Conservation (phyloP, 2,329 filamentous ascomycete genomes). For the Thelonectria olida region DNA sequence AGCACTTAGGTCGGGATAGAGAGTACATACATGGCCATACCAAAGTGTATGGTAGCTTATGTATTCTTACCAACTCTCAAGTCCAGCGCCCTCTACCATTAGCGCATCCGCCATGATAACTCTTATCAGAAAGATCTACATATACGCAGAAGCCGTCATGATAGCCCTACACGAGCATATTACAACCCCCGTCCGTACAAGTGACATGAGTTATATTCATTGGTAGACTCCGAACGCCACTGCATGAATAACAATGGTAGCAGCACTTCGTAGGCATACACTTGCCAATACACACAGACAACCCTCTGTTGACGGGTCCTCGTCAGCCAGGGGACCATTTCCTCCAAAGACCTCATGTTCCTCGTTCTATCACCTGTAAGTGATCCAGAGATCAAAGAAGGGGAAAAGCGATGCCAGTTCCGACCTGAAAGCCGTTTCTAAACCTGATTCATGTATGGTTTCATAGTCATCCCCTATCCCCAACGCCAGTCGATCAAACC, state of each 20-base stretch:
- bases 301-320: neutral
- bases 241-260: neutral
- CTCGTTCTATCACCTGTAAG: neutral
- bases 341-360: neutral
- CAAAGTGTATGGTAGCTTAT: neutral
- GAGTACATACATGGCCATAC: neutral
- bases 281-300: neutral
- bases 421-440: no score
- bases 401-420: neutral
- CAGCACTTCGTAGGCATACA: neutral
- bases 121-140: no score
- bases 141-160: no score
- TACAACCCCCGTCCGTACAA: no score
- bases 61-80: neutral
- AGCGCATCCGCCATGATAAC: neutral
- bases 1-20: neutral
- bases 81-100: neutral
- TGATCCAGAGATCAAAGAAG: neutral
- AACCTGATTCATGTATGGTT: neutral
- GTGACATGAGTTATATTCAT: no score
- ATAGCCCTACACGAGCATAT: no score
- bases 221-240: neutral
- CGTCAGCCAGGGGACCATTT: no score
- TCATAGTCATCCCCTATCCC: neutral
- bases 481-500: constrained; percentile 26